phyloP scores from a whole-genome alignment of 2,329 filamentous ascomycete genomes.

The Hypocrella siamensis region DNA sequence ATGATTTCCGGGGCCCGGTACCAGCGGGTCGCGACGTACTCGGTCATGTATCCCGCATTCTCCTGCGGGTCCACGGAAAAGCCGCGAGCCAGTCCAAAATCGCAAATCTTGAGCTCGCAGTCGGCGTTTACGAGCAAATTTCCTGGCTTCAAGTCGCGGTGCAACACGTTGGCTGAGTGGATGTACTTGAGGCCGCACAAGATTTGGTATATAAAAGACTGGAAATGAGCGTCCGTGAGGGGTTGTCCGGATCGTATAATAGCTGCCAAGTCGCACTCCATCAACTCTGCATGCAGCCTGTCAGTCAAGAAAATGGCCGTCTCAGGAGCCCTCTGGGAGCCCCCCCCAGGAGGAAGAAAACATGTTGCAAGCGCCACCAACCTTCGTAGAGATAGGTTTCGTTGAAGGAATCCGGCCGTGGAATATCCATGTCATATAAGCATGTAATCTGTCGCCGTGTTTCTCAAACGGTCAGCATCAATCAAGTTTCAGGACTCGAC shows the following conservation, averaged over 20 bases:
- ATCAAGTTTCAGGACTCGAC: too few relatives aligned
- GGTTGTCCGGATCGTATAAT: slow-evolving; percentile 97
- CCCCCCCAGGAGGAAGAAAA: neutral
- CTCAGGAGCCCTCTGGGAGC: neutral
- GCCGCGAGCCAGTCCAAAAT: slow-evolving; percentile 90
- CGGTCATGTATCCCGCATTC: slow-evolving; percentile 98
- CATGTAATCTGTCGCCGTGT: slow-evolving; percentile 75
- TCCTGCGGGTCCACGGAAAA: slow-evolving; percentile 96
- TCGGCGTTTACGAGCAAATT: slow-evolving; percentile 97
- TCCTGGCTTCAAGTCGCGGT: slow-evolving; percentile 92
- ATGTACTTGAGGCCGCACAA: slow-evolving; percentile 98
- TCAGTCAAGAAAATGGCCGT: neutral
- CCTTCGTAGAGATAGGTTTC: slow-evolving; percentile 98
- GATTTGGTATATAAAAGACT: slow-evolving; percentile 99
- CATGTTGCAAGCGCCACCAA: slow-evolving; percentile 24
- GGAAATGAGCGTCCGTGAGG: slow-evolving; percentile 95
- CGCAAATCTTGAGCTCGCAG: slow-evolving; percentile 98
- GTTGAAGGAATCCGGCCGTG: slow-evolving; percentile 93
- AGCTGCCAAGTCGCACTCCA: slow-evolving; percentile 96
- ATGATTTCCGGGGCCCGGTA: slow-evolving; percentile 93
- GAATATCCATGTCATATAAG: slow-evolving; percentile 98
- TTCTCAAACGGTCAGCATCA: too few relatives aligned
- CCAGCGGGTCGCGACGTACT: slow-evolving; percentile 97
- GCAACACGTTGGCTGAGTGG: slow-evolving; percentile 93
- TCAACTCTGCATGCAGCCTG: slow-evolving; percentile 54